phyloP scores from a whole-genome alignment of 139 green algal species.

The Chlamydomonas sp. region DNA sequence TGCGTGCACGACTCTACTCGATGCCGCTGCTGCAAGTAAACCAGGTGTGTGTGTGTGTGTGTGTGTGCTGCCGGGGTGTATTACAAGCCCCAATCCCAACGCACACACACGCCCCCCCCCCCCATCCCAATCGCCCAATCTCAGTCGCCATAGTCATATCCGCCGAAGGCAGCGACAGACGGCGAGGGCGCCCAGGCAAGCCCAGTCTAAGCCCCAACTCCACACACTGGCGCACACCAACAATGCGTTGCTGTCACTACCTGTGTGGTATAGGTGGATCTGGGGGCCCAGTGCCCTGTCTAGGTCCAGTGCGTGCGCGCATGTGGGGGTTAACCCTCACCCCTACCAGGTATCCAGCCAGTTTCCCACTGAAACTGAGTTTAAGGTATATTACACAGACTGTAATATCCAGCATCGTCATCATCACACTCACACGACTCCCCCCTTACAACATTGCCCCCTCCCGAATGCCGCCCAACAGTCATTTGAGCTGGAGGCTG shows the following conservation, averaged over 20 bases:
- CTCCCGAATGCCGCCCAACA: not conserved
- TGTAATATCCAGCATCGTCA: too few species aligned
- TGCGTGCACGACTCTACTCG: slow-evolving; percentile 11
- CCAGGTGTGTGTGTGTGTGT: not conserved
- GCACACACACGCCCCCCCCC: not conserved
- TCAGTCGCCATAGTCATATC: not conserved
- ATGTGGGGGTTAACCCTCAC: too few species aligned
- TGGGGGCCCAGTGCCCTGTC: too few species aligned
- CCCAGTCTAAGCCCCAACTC: not conserved
- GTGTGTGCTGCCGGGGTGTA: not conserved
- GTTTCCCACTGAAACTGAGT: too few species aligned
- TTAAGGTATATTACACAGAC: too few species aligned
- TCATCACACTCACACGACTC: not conserved
- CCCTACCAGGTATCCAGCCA: too few species aligned
- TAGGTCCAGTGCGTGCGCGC: too few species aligned
- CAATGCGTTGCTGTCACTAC: too few species aligned
- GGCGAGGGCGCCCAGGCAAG: not conserved
- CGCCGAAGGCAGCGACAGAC: not conserved
- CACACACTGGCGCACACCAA: too few species aligned
- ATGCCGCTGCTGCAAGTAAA: not conserved
- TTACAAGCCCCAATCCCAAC: slow-evolving; percentile 6
- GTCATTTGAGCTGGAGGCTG: not conserved
- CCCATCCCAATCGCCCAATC: slow-evolving; percentile 1
- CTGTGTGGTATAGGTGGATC: too few species aligned
- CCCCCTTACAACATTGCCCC: not conserved